phyloP scores from a whole-genome alignment of 345 rosid genomes.

The Orychophragmus violaceus region DNA sequence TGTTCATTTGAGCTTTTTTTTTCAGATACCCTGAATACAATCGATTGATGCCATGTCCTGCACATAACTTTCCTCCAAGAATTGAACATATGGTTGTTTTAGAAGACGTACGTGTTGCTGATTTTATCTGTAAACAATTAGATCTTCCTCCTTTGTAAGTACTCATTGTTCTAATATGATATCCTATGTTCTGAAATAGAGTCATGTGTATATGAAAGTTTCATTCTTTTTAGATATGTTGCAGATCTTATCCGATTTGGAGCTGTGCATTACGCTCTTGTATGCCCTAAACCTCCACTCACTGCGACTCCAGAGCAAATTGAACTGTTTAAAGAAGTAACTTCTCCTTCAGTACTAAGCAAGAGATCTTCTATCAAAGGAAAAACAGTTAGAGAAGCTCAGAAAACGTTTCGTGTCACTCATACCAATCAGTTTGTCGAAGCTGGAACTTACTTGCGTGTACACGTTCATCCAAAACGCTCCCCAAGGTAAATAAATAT shows the following conservation, averaged over 20 bases:
- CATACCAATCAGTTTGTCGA: constrained; percentile 55
- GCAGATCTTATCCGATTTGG: constrained; percentile 94
- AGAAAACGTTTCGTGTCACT: constrained; percentile 76
- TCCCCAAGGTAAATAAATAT: constrained; percentile 56
- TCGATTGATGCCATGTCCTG: constrained; percentile 76
- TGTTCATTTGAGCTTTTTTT: background rate
- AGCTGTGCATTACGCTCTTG: constrained; percentile 86
- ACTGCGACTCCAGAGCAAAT: constrained; percentile 72
- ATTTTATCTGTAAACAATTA: constrained; percentile 53
- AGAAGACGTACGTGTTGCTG: constrained; percentile 54
- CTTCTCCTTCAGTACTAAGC: constrained; percentile 54
- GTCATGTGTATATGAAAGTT: constrained; percentile 16
- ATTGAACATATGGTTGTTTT: constrained; percentile 79
- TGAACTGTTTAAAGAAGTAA: constrained; percentile 55
- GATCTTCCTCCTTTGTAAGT: constrained; percentile 87
- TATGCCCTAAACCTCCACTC: constrained; percentile 84
- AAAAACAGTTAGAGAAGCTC: constrained; percentile 84
- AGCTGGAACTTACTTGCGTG: constrained; percentile 78
- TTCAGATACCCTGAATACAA: constrained; percentile 56
- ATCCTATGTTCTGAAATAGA: background rate
- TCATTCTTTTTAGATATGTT: constrained; percentile 81
- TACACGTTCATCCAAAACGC: constrained; percentile 91
- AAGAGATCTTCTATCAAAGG: constrained; percentile 72
- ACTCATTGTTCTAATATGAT: background rate
- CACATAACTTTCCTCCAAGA: constrained; percentile 53